These are phyloP conservation scores for Vanderwaltozyma tropicalis DNA, from an alignment of 805 yeast genomes.

Conservation along the genomic window DNA sequence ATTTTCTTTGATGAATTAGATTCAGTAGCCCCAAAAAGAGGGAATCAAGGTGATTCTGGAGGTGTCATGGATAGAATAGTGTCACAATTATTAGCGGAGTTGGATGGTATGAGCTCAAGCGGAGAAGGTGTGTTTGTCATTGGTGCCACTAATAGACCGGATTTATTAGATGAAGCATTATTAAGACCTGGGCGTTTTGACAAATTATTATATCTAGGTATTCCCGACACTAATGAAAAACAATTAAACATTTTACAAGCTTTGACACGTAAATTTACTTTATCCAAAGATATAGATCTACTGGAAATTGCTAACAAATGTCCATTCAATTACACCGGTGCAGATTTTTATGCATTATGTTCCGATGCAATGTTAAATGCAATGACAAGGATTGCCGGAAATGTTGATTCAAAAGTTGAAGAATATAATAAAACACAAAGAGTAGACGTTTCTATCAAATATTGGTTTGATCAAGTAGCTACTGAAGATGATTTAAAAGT, in stretches of 20 bases:
- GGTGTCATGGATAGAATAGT: slow-evolving; percentile 99
- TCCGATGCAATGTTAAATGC: slow-evolving; percentile 95
- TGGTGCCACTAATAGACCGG: slow-evolving; percentile 98
- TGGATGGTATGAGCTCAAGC: slow-evolving; percentile 86
- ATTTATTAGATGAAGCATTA: slow-evolving; percentile 85
- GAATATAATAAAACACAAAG: slow-evolving; percentile 37
- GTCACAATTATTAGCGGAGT: slow-evolving; percentile 85
- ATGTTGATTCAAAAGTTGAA: slow-evolving; percentile 57
- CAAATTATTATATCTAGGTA: slow-evolving; percentile 87
- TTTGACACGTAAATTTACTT: slow-evolving; percentile 68
- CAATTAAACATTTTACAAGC: slow-evolving; percentile 82
- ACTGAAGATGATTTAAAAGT: slow-evolving; percentile 57
- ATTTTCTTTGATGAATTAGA: slow-evolving; percentile 95
- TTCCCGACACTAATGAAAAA: slow-evolving; percentile 81
- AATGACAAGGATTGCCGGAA: slow-evolving; percentile 79
- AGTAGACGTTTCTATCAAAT: slow-evolving; percentile 50
- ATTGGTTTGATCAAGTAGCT: slow-evolving; percentile 87
- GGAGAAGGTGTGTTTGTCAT: slow-evolving; percentile 90
- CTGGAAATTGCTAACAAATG: slow-evolving; percentile 52
- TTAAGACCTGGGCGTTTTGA: slow-evolving; percentile 93
- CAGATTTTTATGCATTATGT: slow-evolving; percentile 93
- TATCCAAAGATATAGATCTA: slow-evolving; percentile 53
- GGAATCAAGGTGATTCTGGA: slow-evolving; percentile 97
- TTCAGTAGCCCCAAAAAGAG: slow-evolving; percentile 96
- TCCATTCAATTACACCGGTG: slow-evolving; percentile 91